Evolutionary conservation across 768 basidiomycete species (phyloP), one percentile per base, ranked within the genome.

Genomic region (Lepiota venenata): DNA sequence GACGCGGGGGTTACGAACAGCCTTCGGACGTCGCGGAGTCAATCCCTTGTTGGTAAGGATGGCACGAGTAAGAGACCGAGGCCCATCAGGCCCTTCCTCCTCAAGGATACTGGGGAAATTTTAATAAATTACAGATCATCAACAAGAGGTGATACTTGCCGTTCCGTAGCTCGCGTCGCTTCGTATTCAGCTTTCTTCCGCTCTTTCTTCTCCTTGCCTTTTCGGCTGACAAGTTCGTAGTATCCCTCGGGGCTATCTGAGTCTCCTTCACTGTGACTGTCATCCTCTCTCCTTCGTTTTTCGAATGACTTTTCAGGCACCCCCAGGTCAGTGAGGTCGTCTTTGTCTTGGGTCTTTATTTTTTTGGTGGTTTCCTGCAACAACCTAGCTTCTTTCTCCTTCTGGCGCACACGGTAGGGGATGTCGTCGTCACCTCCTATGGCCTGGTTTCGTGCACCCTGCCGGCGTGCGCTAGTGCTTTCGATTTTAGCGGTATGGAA

Each of bases 401-500:
- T 85, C 71, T 76, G 78, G 46, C 87, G 75, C 63, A 92, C 89
- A 41, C 84, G 80, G 63, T 95, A 92, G 15, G 97, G 97, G 44
- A 98, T 77, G 64, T 99, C 97, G 63, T 98, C 96, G 65, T 99
- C 97, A 15, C 97, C 97, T 27, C 91, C 88, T 49, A 84, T 66
- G 4, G 88, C 83, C 21, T 78, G 80, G 57, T 73, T 78, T 54
- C 91, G 77, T 5, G 92, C 93, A 25, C 82, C 83, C 52, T 84
- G 81, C 50, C 95, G 80, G 56, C 89, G 77, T 10, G 87, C 83
- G 50, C 84, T 81, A 5, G 91, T 82, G 54, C 85, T 85, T 65
- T 91, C 91, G 62, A 99, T 95, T 66, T 88, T 90, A 50, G 91
- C 82, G 4, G 93, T 93, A 70, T 98, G 91, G 83, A 98, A 99